phyloP scores from a whole-genome alignment of 441 rosid species.

The Croton laevigatus region DNA sequence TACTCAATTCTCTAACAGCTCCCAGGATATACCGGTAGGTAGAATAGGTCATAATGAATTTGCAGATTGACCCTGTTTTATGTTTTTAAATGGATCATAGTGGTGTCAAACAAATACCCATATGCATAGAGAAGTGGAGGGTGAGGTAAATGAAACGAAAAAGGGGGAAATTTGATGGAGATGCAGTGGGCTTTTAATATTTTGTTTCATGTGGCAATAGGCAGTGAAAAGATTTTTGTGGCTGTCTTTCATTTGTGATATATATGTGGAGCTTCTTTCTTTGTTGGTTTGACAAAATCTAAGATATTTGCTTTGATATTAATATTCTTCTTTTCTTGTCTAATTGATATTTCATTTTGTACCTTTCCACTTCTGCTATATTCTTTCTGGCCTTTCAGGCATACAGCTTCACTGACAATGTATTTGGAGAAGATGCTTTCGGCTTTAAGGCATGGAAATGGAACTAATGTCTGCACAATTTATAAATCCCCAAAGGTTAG shows the following conservation, averaged over 20 bases:
- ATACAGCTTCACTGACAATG: slow-evolving; percentile 60
- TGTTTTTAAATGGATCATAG: not conserved
- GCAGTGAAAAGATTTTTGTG: too few relatives aligned
- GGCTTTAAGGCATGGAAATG: slow-evolving; percentile 65
- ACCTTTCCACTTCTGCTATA: not conserved
- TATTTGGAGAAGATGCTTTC: slow-evolving; percentile 66
- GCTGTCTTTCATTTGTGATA: too few relatives aligned
- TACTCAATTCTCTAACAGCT: slow-evolving; percentile 66
- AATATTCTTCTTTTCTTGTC: too few relatives aligned
- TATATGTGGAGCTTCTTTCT: too few relatives aligned
- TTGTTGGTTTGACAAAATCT: too few relatives aligned
- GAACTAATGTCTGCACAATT: slow-evolving; percentile 53
- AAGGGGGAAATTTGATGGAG: not conserved
- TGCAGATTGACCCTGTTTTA: not conserved
- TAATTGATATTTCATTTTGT: not conserved
- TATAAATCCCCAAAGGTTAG: slow-evolving; percentile 67
- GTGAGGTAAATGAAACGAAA: too few relatives aligned
- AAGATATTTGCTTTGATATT: too few relatives aligned
- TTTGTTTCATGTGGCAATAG: not conserved
- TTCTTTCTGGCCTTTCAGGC: slow-evolving; percentile 42
- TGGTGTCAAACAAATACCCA: not conserved
- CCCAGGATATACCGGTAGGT: slow-evolving; percentile 66
- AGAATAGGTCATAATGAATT: not conserved
- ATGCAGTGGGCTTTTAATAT: not conserved
- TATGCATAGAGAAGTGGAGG: not conserved